These are phyloP conservation scores for Pythium apleroticum DNA, from an alignment of 352 stramenopile species.

Conservation along the genomic window DNA sequence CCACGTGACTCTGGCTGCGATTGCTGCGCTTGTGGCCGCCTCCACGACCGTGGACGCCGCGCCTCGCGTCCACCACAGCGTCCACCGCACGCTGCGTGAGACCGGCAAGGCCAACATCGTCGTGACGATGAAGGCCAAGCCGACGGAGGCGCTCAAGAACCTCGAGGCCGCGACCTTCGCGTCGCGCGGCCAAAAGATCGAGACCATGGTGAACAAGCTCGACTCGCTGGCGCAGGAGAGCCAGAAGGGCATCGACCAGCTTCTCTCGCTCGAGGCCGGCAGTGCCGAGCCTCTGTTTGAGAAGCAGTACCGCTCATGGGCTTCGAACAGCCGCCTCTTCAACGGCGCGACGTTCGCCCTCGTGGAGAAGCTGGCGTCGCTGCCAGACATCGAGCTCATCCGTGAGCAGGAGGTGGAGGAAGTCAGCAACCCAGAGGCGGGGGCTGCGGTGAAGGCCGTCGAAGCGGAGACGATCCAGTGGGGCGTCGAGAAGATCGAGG, in stretches of 20 bases:
- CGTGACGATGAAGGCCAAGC: slow-evolving; percentile 3
- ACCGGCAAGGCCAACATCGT: slow-evolving; percentile 1
- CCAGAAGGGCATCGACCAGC: slow-evolving; percentile 4
- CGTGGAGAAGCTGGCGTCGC: slow-evolving; percentile 1
- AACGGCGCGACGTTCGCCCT: slow-evolving; percentile 1
- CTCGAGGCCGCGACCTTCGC: not conserved
- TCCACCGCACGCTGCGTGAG: slow-evolving; percentile 3
- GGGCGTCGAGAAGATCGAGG: not conserved
- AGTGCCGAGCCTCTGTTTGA: not conserved
- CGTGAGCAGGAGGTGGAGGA: slow-evolving; percentile 2
- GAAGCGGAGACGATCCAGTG: not conserved
- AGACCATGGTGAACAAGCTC: slow-evolving; percentile 1
- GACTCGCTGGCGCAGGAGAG: not conserved
- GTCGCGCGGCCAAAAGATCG: slow-evolving; percentile 1
- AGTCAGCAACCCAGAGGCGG: not conserved
- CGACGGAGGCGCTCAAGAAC: slow-evolving; percentile 1
- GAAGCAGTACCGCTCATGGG: not conserved
- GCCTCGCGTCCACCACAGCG: not conserved
- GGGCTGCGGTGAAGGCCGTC: not conserved
- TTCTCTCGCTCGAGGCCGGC: not conserved
- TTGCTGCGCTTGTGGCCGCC: not conserved
- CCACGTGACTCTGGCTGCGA: not conserved
- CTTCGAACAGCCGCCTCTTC: not conserved
- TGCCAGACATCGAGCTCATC: not conserved
- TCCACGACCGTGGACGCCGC: not conserved